Percentiles rank a stretch among this genome's conserved stretches.
Evolutionary conservation across 345 rosid species (phyloP).

Genomic region (Pistacia atlantica): DNA sequence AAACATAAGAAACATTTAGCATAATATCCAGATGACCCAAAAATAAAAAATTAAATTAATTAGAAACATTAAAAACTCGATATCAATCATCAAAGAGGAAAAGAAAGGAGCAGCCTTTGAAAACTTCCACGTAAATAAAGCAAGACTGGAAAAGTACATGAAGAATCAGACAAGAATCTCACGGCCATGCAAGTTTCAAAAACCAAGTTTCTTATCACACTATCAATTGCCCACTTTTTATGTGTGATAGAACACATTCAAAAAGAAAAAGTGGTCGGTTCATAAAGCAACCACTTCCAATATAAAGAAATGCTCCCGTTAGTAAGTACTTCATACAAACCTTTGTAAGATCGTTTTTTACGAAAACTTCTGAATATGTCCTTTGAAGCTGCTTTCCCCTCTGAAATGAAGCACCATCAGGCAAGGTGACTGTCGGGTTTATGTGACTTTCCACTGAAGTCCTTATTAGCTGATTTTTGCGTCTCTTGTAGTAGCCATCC

Average conservation of each 20-base stretch:
- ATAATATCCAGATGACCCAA: neutral
- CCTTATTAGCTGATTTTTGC: conserved; percentile 83
- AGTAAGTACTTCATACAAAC: conserved; percentile 30
- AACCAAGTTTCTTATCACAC: neutral
- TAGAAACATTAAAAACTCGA: neutral
- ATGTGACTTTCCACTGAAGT: conserved; percentile 47
- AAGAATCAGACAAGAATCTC: neutral
- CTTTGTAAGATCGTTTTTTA: conserved; percentile 48
- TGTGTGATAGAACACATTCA: neutral
- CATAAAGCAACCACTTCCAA: neutral
- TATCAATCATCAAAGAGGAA: neutral
- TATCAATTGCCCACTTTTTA: conserved; percentile 10
- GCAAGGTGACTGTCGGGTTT: conserved; percentile 29
- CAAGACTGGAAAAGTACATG: neutral
- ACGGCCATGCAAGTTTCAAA: neutral
- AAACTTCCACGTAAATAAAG: neutral
- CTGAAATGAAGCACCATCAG: conserved; percentile 42
- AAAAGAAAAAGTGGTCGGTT: neutral
- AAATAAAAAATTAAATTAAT: neutral
- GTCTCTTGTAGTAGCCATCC: conserved; percentile 80
- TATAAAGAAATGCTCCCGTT: neutral
- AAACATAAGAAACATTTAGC: conserved; percentile 6
- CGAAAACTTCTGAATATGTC: conserved; percentile 41
- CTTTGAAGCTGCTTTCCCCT: conserved; percentile 37
- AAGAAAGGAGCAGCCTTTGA: neutral